Evolutionary conservation across 2,329 filamentous ascomycete species (phyloP).

Genomic region (Pseudogymnoascus pannorum): DNA sequence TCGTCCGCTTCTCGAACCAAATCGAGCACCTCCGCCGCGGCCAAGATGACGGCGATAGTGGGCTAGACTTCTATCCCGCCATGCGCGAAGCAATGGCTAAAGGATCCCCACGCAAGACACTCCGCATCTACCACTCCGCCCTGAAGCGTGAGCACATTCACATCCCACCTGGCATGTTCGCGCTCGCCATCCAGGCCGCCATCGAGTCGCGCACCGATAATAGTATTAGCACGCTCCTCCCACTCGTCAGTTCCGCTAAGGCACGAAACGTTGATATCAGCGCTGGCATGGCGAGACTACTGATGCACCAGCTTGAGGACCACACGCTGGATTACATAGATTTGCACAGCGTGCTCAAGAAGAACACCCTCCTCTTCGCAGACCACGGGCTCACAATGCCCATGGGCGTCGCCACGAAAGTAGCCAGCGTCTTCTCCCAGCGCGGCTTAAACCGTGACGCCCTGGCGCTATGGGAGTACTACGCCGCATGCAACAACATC

Average conservation of each 20-base stretch:
- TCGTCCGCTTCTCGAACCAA: not conserved
- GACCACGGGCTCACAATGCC: constrained; percentile 19
- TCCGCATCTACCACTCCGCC: constrained; percentile 24
- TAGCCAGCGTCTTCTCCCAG: constrained; percentile 21
- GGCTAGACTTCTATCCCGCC: not conserved
- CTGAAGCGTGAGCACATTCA: constrained; percentile 10
- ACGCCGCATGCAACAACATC: constrained; percentile 12
- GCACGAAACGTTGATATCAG: constrained; percentile 17
- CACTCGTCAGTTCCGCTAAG: constrained; percentile 27
- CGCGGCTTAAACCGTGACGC: constrained; percentile 17
- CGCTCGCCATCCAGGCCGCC: constrained; percentile 23
- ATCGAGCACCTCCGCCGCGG: not conserved
- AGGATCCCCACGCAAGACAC: constrained; percentile 15
- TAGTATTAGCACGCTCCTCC: constrained; percentile 17
- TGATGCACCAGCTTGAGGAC: constrained; percentile 19
- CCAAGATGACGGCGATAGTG: not conserved
- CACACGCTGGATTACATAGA: not conserved
- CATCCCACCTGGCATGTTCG: constrained; percentile 15
- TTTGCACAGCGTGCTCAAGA: not conserved
- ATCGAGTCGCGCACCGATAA: constrained; percentile 15
- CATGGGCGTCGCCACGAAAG: constrained; percentile 21
- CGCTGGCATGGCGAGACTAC: constrained; percentile 18
- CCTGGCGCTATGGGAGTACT: constrained; percentile 26
- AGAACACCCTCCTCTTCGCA: constrained; percentile 10
- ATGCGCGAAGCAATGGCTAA: constrained; percentile 20